Evolutionary conservation across 192 early-diverging fungal genomes (phyloP).

Genomic region (Backusella tarrabulga): DNA sequence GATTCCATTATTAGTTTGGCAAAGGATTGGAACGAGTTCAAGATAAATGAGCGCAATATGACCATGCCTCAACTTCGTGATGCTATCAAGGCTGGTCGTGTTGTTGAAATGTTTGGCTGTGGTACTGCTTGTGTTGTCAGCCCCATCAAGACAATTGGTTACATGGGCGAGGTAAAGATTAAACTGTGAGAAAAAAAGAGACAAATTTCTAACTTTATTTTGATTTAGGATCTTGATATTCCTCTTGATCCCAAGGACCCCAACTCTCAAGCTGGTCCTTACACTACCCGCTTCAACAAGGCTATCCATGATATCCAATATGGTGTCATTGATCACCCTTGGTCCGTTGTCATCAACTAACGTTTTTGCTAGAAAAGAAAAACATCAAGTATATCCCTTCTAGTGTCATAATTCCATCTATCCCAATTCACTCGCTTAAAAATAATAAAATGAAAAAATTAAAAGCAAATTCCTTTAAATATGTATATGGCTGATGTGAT

Average conservation of each 20-base stretch:
- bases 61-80: constrained; percentile 77
- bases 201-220: neutral
- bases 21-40: constrained; percentile 81
- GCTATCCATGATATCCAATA: constrained; percentile 93
- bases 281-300: constrained; percentile 79
- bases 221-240: constrained; percentile 63
- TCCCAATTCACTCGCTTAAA: neutral
- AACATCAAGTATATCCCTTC: neutral
- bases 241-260: constrained; percentile 85
- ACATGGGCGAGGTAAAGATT: constrained; percentile 48
- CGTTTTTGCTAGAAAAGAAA: neutral
- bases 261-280: constrained; percentile 78
- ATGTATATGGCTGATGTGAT: too few species aligned
- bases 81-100: constrained; percentile 74
- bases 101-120: constrained; percentile 92
- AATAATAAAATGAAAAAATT: too few species aligned
- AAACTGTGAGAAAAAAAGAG: neutral
- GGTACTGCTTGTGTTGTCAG: constrained; percentile 95
- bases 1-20: constrained; percentile 86
- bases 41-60: constrained; percentile 82
- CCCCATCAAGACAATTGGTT: constrained; percentile 87
- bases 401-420: neutral
- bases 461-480: too few species aligned
- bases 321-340: constrained; percentile 80
- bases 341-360: constrained; percentile 83